Base-by-base conservation (phyloP, 805 yeast genomes). In the Wickerhamomyces strasburgensis region DNA sequence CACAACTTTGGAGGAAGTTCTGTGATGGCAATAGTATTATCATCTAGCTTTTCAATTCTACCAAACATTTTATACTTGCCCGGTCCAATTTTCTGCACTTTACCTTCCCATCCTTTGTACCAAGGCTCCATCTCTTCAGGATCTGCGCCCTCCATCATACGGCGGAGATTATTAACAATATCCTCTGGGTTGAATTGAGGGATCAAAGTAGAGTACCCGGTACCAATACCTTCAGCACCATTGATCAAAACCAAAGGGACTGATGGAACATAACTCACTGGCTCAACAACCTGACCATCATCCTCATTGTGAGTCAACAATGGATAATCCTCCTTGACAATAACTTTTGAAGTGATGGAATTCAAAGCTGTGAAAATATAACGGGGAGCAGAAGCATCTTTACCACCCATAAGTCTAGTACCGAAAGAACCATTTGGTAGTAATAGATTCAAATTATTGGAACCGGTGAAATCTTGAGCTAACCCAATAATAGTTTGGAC, bases 331-430 rank as follows among this genome's bases (percentile, higher is more conserved):
- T 78, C 69, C 0, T 84, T 77, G 48, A 84, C 80, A 61, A 90
- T 88, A 6, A 90, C 73, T 38, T 68, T 76, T 39, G 84, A 69
- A 0, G 98, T 84, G 34, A 93, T 69, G 24, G 80, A 78, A 37
- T 75, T 77, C 46, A 93, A 65, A 53, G 85, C 88, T 0, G 98
- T 93, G 60, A 75, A 85, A 58, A 93, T 89, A 68, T 93, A 93
- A 74, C 98, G 89, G 31, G 96, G 81, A 19, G 98, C 97, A n/a
- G 98, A 84, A 13, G 89, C 93, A 68, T 93, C 98, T 60, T 93
- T 93, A 67, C 98, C 98, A 61, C 98, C 98, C 18, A 86, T 72
- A 18, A 93, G 89, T 64, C 98, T 78, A 1, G 96, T 80, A 73
- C 98, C 98, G 58, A 93, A 93, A 24, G 87, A 81, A 70, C 98